Percentiles rank a stretch among this genome's conserved stretches.
Conservation (phyloP, 2,329 filamentous ascomycete species). For the Bipolaris bicolor region DNA sequence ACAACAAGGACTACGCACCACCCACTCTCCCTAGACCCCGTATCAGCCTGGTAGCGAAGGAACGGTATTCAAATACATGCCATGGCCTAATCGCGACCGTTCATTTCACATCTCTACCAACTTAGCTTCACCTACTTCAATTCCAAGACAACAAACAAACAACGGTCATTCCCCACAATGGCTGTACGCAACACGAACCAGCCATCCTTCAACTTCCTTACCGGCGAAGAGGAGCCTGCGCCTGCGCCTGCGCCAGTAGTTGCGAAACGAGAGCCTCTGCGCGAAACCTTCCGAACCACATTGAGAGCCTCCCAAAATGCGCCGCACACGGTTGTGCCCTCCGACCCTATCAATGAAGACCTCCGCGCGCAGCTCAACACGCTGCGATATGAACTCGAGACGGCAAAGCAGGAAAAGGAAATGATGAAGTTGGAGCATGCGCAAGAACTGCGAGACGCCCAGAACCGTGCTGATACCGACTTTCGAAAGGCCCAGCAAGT, state of each 20-base stretch:
- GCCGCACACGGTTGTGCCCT: slow-evolving; percentile 45
- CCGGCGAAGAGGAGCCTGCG: slow-evolving; percentile 49
- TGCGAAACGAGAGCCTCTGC: slow-evolving; percentile 45
- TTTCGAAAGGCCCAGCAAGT: slow-evolving; percentile 70
- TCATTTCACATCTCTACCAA: not conserved
- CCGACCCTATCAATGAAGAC: slow-evolving; percentile 68
- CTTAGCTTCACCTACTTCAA: not conserved
- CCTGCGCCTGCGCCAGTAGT: slow-evolving; percentile 40
- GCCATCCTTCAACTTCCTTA: slow-evolving; percentile 58
- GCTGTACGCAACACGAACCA: slow-evolving; percentile 46
- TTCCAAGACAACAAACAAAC: slow-evolving; percentile 9
- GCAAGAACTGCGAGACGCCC: slow-evolving; percentile 80
- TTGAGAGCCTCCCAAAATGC: slow-evolving; percentile 52
- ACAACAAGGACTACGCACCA: slow-evolving; percentile 12
- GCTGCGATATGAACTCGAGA: slow-evolving; percentile 85
- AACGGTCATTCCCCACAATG: slow-evolving; percentile 28
- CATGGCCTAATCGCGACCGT: slow-evolving; percentile 1
- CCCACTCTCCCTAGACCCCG: not conserved
- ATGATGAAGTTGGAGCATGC: slow-evolving; percentile 78
- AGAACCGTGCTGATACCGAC: slow-evolving; percentile 83
- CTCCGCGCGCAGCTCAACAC: slow-evolving; percentile 89
- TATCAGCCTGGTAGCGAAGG: not conserved
- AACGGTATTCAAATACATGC: not conserved
- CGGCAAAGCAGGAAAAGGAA: slow-evolving; percentile 85
- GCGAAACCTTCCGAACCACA: slow-evolving; percentile 50